phyloP scores from a whole-genome alignment of 345 rosid species.

The Populus tremula region DNA sequence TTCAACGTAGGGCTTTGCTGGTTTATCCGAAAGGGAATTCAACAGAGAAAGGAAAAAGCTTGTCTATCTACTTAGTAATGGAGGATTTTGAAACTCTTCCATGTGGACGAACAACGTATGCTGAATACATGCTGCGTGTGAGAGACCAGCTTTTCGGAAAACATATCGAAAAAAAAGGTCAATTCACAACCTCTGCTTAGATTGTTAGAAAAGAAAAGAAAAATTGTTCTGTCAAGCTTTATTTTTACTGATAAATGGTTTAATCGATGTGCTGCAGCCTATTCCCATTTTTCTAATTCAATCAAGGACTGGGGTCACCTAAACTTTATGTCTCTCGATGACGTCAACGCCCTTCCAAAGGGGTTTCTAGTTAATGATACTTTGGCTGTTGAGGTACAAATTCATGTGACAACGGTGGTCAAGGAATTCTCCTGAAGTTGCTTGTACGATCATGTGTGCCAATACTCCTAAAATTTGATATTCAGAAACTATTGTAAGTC shows the following conservation, averaged over 20 bases:
- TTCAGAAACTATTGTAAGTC: not conserved
- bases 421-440: not conserved
- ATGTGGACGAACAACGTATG: not conserved
- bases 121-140: not conserved
- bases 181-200: not conserved
- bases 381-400: not conserved
- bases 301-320: not conserved
- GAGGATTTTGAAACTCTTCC: not conserved
- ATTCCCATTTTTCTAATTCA: not conserved
- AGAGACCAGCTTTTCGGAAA: not conserved
- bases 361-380: constrained; percentile 1
- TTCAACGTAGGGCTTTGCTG: not conserved
- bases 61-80: not conserved
- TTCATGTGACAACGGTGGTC: not conserved
- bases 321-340: not conserved
- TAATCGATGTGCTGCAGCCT: not conserved
- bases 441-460: not conserved
- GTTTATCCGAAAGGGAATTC: not conserved
- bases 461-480: not conserved
- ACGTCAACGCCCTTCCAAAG: not conserved
- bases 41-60: not conserved
- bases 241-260: not conserved
- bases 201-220: not conserved
- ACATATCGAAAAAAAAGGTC: not conserved
- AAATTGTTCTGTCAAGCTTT: not conserved